phyloP scores from a whole-genome alignment of 176 grass and related monocot genomes.

The Raddia distichophylla region DNA sequence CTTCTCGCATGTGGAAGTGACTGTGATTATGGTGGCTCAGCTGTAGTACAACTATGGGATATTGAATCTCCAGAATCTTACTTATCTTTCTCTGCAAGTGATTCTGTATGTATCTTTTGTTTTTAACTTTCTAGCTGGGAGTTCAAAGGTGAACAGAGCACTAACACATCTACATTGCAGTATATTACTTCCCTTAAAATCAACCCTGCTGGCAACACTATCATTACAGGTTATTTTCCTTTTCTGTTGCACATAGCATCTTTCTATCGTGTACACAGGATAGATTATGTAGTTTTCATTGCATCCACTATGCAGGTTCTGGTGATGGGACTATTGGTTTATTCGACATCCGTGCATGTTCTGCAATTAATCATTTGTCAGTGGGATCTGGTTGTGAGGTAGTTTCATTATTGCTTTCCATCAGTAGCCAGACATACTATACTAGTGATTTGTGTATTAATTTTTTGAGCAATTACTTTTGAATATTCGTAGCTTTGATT shows the following conservation, averaged over 20 bases:
- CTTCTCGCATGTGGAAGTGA: constrained; percentile 89
- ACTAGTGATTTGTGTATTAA: not conserved
- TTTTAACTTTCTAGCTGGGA: constrained; percentile 31
- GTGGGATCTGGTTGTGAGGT: constrained; percentile 85
- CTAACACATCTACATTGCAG: constrained; percentile 57
- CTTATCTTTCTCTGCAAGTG: constrained; percentile 79
- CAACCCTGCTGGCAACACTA: constrained; percentile 75
- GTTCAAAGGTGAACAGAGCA: constrained; percentile 31
- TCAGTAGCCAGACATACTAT: not conserved
- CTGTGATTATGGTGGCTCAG: constrained; percentile 74
- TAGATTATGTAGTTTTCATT: constrained; percentile 6
- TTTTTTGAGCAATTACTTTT: constrained; percentile 23
- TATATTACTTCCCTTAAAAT: constrained; percentile 93
- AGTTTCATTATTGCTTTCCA: constrained; percentile 35
- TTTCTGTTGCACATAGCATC: constrained; percentile 21
- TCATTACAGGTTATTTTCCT: constrained; percentile 73
- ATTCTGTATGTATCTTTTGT: constrained; percentile 77
- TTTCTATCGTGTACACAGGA: constrained; percentile 10
- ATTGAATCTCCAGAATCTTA: constrained; percentile 80
- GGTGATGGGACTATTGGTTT: constrained; percentile 93
- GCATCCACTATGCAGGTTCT: constrained; percentile 66
- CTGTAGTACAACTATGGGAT: constrained; percentile 94
- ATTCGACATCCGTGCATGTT: constrained; percentile 89
- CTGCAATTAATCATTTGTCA: constrained; percentile 90
- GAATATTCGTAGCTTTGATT: constrained; percentile 19